phyloP scores from a whole-genome alignment of 805 yeast species.

The Saccharomycopsis sp. region DNA sequence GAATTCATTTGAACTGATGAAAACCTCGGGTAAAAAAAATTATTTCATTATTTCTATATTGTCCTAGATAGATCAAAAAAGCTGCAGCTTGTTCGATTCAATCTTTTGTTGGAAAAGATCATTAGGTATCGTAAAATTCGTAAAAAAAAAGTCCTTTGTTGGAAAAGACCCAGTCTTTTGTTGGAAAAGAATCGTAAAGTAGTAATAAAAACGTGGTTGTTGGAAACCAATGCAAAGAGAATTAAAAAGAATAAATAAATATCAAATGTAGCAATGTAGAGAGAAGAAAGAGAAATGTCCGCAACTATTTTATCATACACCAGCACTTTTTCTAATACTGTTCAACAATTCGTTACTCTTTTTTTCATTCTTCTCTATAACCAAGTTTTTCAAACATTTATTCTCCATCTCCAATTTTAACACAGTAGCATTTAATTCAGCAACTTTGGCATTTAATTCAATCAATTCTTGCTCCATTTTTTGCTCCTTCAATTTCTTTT shows the following conservation, averaged over 20 bases:
- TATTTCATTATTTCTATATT: too few relatives aligned
- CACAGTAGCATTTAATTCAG: conserved; percentile 38
- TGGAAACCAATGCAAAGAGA: neutral
- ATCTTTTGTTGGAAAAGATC: conserved; percentile 12
- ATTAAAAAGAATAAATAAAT: neutral
- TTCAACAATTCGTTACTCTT: conserved; percentile 34
- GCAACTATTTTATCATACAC: conserved; percentile 2
- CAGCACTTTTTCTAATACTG: conserved; percentile 31
- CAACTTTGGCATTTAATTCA: conserved; percentile 39
- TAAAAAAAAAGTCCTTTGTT: neutral
- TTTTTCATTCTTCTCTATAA: conserved; percentile 43
- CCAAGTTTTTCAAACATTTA: conserved; percentile 45
- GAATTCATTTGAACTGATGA: too few relatives aligned
- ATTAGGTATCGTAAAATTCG: neutral
- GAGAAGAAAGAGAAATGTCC: neutral
- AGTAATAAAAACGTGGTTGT: neutral
- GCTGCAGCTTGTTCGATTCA: too few relatives aligned
- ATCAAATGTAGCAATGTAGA: neutral
- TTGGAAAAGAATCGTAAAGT: conserved; percentile 1
- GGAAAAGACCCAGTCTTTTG: conserved; percentile 2
- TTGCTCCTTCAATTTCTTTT: conserved; percentile 52
- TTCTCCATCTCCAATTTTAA: conserved; percentile 58
- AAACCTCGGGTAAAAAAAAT: too few relatives aligned
- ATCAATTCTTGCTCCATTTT: conserved; percentile 47
- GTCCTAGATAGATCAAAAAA: too few relatives aligned